Conservation (phyloP, 306 rosid genomes). For the Glycine latifolia region DNA sequence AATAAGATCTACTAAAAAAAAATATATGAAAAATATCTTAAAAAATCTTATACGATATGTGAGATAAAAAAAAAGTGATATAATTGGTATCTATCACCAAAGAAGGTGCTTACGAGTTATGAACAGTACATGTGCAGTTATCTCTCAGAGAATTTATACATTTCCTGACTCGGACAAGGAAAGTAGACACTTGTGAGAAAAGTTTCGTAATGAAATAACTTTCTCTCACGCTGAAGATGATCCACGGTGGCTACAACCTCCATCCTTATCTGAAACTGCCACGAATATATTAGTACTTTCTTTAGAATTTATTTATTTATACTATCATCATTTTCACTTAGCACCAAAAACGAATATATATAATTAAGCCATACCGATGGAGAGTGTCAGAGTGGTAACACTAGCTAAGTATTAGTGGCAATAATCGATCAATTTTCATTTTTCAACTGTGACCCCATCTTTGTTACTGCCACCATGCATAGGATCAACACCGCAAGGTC, state of each 20-base stretch:
- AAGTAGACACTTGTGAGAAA: not conserved
- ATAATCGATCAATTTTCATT: not conserved
- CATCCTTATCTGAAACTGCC: conserved; percentile 32
- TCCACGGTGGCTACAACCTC: conserved; percentile 2
- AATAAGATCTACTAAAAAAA: too few relatives aligned
- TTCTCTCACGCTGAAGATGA: not conserved
- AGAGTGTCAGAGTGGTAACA: not conserved
- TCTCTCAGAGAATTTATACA: too few relatives aligned
- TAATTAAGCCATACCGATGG: not conserved
- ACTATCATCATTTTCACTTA: too few relatives aligned
- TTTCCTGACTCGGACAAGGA: too few relatives aligned
- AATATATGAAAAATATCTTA: too few relatives aligned
- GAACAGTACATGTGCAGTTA: too few relatives aligned
- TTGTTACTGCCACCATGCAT: conserved; percentile 56
- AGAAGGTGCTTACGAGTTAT: too few relatives aligned
- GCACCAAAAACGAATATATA: not conserved
- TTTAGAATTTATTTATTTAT: not conserved
- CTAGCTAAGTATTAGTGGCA: not conserved
- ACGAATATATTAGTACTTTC: not conserved
- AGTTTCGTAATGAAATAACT: not conserved
- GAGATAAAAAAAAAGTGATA: too few relatives aligned
- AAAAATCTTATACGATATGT: too few relatives aligned
- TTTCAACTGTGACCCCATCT: not conserved
- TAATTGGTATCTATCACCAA: too few relatives aligned
- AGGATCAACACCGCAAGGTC: conserved; percentile 60